Percentiles rank a stretch among this genome's conserved stretches.
Evolutionary conservation across 2,329 filamentous ascomycete species (phyloP).

Genomic region (Lanzia echinophila): DNA sequence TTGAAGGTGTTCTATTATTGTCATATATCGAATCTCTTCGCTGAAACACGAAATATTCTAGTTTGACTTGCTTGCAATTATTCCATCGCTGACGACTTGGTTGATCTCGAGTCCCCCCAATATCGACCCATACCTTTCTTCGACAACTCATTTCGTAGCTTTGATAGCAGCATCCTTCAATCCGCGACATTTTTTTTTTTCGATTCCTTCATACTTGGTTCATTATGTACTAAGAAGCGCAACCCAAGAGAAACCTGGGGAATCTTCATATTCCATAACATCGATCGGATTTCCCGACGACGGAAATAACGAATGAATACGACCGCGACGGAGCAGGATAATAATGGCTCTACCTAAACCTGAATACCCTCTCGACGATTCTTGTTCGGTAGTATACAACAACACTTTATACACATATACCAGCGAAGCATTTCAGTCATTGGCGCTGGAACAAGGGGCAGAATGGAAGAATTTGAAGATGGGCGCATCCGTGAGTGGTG

Average conservation of each 20-base stretch:
- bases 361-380: slow-evolving; percentile 60
- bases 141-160: slow-evolving; percentile 4
- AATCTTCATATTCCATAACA: slow-evolving; percentile 2
- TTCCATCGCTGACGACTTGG: slow-evolving; percentile 5
- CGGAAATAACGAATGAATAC: slow-evolving; percentile 11
- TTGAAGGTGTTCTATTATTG: slow-evolving; percentile 6
- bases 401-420: slow-evolving; percentile 83
- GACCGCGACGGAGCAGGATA: slow-evolving; percentile 11
- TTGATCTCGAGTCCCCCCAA: background rate
- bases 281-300: slow-evolving; percentile 7
- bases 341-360: slow-evolving; percentile 54
- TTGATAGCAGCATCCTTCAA: slow-evolving; percentile 10
- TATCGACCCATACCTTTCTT: background rate
- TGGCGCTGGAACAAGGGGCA: slow-evolving; percentile 61
- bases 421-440: slow-evolving; percentile 64
- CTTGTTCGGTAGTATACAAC: slow-evolving; percentile 75
- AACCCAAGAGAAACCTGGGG: slow-evolving; percentile 3
- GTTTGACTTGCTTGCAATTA: slow-evolving; percentile 1
- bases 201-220: background rate
- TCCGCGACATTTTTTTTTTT: background rate
- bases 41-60: background rate
- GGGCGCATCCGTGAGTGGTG: slow-evolving; percentile 67
- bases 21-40: background rate
- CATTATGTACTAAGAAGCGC: slow-evolving; percentile 6
- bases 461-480: slow-evolving; percentile 61